Percentiles rank a stretch among this genome's conserved stretches.
These are phyloP conservation scores for Acer negundo DNA, from an alignment of 345 rosid species.

Conservation along the genomic window DNA sequence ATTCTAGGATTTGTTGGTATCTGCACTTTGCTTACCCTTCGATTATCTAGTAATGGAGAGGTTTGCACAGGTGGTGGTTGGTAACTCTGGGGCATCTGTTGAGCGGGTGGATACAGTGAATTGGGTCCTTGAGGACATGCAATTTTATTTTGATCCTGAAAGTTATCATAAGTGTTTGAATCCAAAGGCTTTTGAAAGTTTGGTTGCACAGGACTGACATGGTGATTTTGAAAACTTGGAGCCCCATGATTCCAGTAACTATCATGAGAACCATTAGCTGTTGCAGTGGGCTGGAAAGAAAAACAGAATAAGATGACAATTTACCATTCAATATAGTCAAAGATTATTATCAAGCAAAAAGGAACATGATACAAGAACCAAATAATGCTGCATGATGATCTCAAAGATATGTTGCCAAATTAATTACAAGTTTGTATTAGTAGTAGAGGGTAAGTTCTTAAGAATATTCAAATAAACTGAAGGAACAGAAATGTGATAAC, in stretches of 20 bases:
- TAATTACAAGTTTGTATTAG: neutral
- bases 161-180: constrained; percentile 60
- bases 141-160: constrained; percentile 70
- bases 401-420: neutral
- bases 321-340: constrained; percentile 13
- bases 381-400: constrained; percentile 1
- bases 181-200: constrained; percentile 64
- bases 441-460: neutral
- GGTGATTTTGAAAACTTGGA: constrained; percentile 60
- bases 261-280: constrained; percentile 63
- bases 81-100: constrained; percentile 58
- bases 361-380: neutral
- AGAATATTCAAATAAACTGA: neutral
- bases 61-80: constrained; percentile 50
- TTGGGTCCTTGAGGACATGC: constrained; percentile 58
- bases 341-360: neutral
- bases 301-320: constrained; percentile 23
- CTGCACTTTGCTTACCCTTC: constrained; percentile 82
- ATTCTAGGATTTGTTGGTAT: constrained; percentile 97
- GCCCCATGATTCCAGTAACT: constrained; percentile 68
- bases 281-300: constrained; percentile 61
- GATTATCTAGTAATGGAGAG: constrained; percentile 52
- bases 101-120: constrained; percentile 52
- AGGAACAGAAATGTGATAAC: neutral
- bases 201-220: constrained; percentile 57